phyloP scores from a whole-genome alignment of 371 early-diverging fungal genomes.

The Phascolomyces articulosus region DNA sequence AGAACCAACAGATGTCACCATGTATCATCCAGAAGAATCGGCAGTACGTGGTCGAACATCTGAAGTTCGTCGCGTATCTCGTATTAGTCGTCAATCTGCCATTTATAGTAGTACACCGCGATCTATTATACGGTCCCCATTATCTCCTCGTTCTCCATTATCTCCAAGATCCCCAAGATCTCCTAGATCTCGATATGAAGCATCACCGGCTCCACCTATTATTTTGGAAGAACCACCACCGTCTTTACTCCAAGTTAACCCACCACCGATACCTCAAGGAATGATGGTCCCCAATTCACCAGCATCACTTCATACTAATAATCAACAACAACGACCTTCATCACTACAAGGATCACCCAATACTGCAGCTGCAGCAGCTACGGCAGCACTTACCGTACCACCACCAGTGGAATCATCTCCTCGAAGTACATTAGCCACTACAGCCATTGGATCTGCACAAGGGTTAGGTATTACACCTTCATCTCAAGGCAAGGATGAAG shows the following conservation, averaged over 20 bases:
- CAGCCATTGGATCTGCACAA: slow-evolving; percentile 12
- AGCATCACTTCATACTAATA: not conserved
- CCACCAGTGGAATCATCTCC: not conserved
- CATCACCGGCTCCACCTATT: slow-evolving; percentile 10
- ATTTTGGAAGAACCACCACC: slow-evolving; percentile 12
- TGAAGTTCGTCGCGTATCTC: not conserved
- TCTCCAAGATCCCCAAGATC: not conserved
- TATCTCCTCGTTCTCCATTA: slow-evolving; percentile 4
- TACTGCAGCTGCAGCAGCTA: no score
- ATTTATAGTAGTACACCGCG: not conserved
- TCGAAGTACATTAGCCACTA: not conserved
- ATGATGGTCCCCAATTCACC: not conserved
- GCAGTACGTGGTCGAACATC: slow-evolving; percentile 30
- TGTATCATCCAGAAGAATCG: slow-evolving; percentile 44
- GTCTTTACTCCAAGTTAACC: slow-evolving; percentile 14
- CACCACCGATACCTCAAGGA: not conserved
- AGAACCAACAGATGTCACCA: slow-evolving; percentile 29
- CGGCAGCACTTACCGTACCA: slow-evolving; percentile 7
- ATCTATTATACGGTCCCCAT: slow-evolving; percentile 2
- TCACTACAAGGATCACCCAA: not conserved
- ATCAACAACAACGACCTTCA: not conserved
- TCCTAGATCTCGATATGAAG: not conserved
- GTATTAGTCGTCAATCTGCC: slow-evolving; percentile 13
- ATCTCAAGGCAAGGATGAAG: not conserved
- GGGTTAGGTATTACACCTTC: slow-evolving; percentile 21